Base-by-base conservation (phyloP, 176 grass and related monocot species). In the Echinochloa phyllopogon region DNA sequence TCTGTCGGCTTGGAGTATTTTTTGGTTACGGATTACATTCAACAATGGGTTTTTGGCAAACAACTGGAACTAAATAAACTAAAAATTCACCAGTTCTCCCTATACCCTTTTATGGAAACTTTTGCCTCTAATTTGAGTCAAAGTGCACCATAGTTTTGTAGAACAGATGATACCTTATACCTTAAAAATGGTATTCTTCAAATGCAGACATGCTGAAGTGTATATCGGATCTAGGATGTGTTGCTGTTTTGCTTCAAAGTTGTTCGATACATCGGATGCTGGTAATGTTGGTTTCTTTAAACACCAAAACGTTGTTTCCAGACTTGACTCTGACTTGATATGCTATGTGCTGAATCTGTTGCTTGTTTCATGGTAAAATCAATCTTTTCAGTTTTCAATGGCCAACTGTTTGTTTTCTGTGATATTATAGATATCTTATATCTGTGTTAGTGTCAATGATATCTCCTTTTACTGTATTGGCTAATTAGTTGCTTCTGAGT, bases 171-270 rank as follows among this genome's bases (percentile, higher is more conserved):
- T 25, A 40, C 12, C 41, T 50, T 75, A 42, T 75, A 74, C 62
- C 52, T 3, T 68, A 67, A 59, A 65, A 65, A 57, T 59, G 21
- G 61, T 49, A 75, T 20, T 87, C 60, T 50, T 76, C 47, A 74
- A 69, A 82, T 82, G 78, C 71, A 87, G 59, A 65, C 23, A 55
- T 66, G 1, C 10, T 8, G 49, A 84, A 62, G 10, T 55, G n/a
- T 84, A 33, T 69, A 9, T 6, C 2, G 45, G 77, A 76, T 50
- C 20, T 85, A 55, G 1, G 23, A 83, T 61, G 23, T 64, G 6
- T 63, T 68, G 11, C 16, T 40, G 49, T 56, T 23, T 65, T 84
- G 10, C 16, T 64, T 36, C 12, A 36, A 37, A 57, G 16, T 66
- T 79, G 16, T 36, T 58, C 5, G 5, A 17, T 25, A 39, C 63